Conservation (phyloP, 2,329 filamentous ascomycete species). For the Ophiostoma montium region DNA sequence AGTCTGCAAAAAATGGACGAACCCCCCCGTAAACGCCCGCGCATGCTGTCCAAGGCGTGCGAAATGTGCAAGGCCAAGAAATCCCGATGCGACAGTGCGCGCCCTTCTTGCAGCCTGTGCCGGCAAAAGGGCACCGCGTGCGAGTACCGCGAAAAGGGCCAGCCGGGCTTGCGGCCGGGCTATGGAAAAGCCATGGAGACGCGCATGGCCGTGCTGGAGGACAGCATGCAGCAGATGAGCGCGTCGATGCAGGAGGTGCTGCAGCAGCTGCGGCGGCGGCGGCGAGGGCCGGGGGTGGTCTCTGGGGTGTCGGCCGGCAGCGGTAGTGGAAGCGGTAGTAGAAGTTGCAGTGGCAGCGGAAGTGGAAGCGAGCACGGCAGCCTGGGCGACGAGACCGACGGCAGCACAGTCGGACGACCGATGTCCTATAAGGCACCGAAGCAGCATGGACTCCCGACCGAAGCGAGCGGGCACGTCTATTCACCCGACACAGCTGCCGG, state of each 20-base stretch:
- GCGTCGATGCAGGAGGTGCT: slow-evolving; percentile 7
- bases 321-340: too few relatives aligned
- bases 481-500: neutral
- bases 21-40: neutral
- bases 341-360: too few relatives aligned
- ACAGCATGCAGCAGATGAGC: slow-evolving; percentile 5
- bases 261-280: neutral
- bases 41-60: slow-evolving; percentile 7
- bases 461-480: too few relatives aligned
- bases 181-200: slow-evolving; percentile 11
- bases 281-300: neutral
- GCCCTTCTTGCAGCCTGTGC: slow-evolving; percentile 7
- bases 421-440: neutral
- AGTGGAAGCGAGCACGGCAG: neutral
- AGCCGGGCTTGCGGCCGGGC: slow-evolving; percentile 10
- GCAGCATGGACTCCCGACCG: too few relatives aligned
- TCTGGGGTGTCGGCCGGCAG: neutral
- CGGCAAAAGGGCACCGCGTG: slow-evolving; percentile 8
- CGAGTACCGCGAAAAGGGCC: slow-evolving; percentile 9
- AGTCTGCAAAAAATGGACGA: neutral
- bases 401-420: neutral
- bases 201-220: slow-evolving; percentile 7
- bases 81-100: slow-evolving; percentile 10
- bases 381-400: neutral
- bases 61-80: slow-evolving; percentile 11